A percentile compares a stretch with the other conserved stretches of the same genome.
phyloP scores from a whole-genome alignment of 306 rosid species.

The Ceratonia siliqua region DNA sequence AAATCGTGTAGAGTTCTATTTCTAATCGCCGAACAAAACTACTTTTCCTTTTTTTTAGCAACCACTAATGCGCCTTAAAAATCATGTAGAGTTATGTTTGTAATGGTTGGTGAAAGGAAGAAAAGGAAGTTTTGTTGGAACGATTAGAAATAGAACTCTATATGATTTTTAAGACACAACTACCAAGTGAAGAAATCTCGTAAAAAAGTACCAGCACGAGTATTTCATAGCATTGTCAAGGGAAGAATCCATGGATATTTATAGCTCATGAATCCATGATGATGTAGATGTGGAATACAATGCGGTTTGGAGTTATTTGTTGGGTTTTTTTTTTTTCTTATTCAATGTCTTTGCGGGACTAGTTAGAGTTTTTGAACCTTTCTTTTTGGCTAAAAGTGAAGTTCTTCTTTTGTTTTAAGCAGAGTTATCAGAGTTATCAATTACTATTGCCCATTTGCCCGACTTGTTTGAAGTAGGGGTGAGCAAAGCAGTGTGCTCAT shows the following conservation, averaged over 20 bases:
- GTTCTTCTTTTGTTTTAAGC: background rate
- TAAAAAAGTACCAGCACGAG: too few species aligned
- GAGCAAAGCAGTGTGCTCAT: background rate
- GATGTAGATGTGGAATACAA: slow-evolving; percentile 9
- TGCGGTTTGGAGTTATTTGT: background rate
- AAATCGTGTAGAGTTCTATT: slow-evolving; percentile 16
- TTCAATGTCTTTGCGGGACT: background rate
- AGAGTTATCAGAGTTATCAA: background rate
- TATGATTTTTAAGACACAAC: too few species aligned
- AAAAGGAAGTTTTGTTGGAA: background rate
- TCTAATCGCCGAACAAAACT: too few species aligned
- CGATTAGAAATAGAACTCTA: too few species aligned
- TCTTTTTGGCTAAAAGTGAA: background rate
- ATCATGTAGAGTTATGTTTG: slow-evolving; percentile 16
- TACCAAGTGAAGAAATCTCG: too few species aligned
- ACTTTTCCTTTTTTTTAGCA: too few species aligned
- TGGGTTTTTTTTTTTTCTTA: slow-evolving; percentile 2
- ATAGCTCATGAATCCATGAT: background rate
- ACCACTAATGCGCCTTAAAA: background rate
- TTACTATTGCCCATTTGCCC: background rate
- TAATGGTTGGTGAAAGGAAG: slow-evolving; percentile 23
- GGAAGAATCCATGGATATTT: background rate
- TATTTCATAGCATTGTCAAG: background rate
- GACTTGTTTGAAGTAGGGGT: background rate
- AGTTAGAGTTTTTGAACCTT: background rate